Evolutionary conservation across 2,329 filamentous ascomycete genomes (phyloP), one percentile per base, ranked within the genome.

Genomic region (Dothistroma septosporum): DNA sequence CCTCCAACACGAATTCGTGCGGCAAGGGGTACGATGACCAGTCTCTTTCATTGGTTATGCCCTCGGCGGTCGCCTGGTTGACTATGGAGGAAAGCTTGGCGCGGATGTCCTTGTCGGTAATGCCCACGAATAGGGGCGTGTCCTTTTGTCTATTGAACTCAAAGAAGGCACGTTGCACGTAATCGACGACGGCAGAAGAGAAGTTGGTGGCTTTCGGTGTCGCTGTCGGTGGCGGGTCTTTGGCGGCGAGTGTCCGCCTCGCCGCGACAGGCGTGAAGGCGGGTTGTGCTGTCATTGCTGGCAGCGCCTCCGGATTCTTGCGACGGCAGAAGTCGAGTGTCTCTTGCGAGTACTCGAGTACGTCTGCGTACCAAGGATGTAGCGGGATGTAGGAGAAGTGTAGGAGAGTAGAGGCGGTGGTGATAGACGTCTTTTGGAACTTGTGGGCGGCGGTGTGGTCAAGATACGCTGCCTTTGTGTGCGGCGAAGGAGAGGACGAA

Each of bases 111-210:
- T 82, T 70, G 55, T 68, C 68, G n/a, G 71, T 72, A 60, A 82
- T 78, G 60, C 75, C 77, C 14, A 72, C 63, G 46, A 80, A 74
- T 41, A 70, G 68, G 33, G 72, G 66, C 54, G 64, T 57, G 46
- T 58, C 55, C 55, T 68, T 68, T 56, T 61, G 61, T 47, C 92
- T 90, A 61, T 86, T 84, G 28, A 86, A 84, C 56, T 71, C 71
- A 55, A 90, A 86, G 74, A 97, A 97, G 28, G 92, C 92, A 71
- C 92, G 87, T 71, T 92, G 88, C 33, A 97, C 93, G 77, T 97
- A 97, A 66, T 83, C 81, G 69, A 92, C 89, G 62, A 97, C 91
- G n/a, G 88, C 85, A 48, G 85, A 80, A 33, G 92, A 87, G 88
- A 91, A 97, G 68, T 89, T 85, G 54, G 78, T 64, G 35, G 67